These are phyloP conservation scores for Haplographium delicatum DNA, from an alignment of 495 filamentous ascomycete genomes.

Conservation along the genomic window DNA sequence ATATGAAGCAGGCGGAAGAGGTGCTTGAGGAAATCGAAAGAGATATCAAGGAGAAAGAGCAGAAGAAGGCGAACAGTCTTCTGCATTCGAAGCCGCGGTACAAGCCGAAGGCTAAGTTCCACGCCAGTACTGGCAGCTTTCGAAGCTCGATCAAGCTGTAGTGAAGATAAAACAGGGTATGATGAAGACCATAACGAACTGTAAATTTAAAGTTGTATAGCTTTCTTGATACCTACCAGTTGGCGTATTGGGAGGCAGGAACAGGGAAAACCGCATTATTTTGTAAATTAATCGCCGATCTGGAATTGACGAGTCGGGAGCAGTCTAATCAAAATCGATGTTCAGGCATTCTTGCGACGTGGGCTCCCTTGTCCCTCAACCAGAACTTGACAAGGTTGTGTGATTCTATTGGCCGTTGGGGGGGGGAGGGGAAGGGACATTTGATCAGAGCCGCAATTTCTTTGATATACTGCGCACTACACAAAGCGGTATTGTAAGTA, in stretches of 20 bases:
- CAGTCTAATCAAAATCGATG: too few species aligned
- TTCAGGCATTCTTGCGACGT: too few species aligned
- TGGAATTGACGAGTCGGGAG: too few species aligned
- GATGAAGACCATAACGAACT: not conserved
- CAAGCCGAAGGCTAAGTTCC: conserved; percentile 13
- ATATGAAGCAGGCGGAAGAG: conserved; percentile 8
- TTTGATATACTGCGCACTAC: too few species aligned
- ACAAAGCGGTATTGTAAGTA: too few species aligned
- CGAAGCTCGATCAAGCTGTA: conserved; percentile 18
- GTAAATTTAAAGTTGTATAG: conserved; percentile 12
- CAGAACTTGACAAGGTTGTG: too few species aligned
- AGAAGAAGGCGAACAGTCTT: conserved; percentile 14
- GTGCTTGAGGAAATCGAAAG: conserved; percentile 17
- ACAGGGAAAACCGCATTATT: not conserved
- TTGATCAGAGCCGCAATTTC: too few species aligned
- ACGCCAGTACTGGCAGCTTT: not conserved
- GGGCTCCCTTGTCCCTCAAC: too few species aligned
- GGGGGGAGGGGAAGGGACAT: too few species aligned
- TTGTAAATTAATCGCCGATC: not conserved
- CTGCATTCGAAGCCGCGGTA: conserved; percentile 18
- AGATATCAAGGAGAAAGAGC: conserved; percentile 16
- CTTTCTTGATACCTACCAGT: conserved; percentile 6
- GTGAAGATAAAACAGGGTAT: conserved; percentile 5
- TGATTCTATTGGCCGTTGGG: too few species aligned
- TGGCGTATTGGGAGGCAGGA: conserved; percentile 8